Base-by-base conservation (phyloP, 164 flowering plant species). In the Chimonanthus praecox region DNA sequence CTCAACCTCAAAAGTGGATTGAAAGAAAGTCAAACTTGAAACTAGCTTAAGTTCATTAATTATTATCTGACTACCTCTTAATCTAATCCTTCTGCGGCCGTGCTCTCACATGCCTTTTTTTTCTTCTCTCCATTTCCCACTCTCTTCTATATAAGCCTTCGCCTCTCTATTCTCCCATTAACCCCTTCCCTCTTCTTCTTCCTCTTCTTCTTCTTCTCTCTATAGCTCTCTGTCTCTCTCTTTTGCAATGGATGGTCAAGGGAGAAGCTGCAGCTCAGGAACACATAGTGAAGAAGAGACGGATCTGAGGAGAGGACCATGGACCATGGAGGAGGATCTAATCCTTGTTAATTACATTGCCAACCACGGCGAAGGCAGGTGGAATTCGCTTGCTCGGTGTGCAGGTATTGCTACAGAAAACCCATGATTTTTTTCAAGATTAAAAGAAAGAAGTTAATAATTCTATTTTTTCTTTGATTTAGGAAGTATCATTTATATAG, bases 251-350 rank as follows among this genome's bases (percentile, higher is more conserved):
- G 86, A 81, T 64, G 74, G 47, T 48, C 73, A 78, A 67, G 81
- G 74, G 11, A 43, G 71, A 54, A 6, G 62, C 21, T 49, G 48
- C 20, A 63, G 54, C 67, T 68, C 83, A 67, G 72, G 58, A 76
- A 68, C 71, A 58, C 75, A 73, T 21, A 73, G 73, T 33, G 82
- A 84, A 72, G 82, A 82, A 58, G 82, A 79, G 44, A 73, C 74
- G 82, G 92, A 87, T 58, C 75, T 87, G 10, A 81, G 88, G 54
- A 85, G 88, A 78, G 97, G 97, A n/a, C 88, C 92, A 3, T 91
- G 97, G 97, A 89, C 97, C 20, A 83, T 75, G 43, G 91, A 91
- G 58, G 97, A 91, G 77, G 97, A 91, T 73, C 69, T 72, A 15
- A 71, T 81, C 58, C 91, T 91, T 73, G 80, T 84, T 66, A 81